Percentiles rank a stretch among this genome's conserved stretches.
phyloP scores from a whole-genome alignment of 768 basidiomycete species.

The Floccularia luteovirens region DNA sequence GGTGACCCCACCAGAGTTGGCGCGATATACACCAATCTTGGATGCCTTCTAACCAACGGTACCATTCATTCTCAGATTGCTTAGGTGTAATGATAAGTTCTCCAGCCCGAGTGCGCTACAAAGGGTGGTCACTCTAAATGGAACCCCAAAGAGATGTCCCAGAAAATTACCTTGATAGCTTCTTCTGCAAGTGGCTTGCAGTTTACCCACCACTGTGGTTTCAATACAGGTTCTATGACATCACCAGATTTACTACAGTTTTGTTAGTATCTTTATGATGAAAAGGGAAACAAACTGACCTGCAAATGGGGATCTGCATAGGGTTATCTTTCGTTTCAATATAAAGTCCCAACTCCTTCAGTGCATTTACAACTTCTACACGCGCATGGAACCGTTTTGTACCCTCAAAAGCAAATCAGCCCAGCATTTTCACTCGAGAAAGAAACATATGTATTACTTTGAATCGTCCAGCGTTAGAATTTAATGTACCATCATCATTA shows the following conservation, averaged over 20 bases:
- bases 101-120: conserved; percentile 80
- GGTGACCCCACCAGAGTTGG: conserved; percentile 99
- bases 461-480: conserved; percentile 82
- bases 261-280: conserved; percentile 1
- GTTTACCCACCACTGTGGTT: conserved; percentile 99
- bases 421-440: too few relatives aligned
- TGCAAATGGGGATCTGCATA: conserved; percentile 95
- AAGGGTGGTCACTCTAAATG: background rate
- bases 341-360: conserved; percentile 81
- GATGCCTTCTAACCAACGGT: conserved; percentile 88
- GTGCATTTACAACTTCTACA: conserved; percentile 69
- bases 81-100: conserved; percentile 82
- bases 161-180: conserved; percentile 62
- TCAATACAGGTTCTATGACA: conserved; percentile 88
- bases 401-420: too few relatives aligned
- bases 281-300: conserved; percentile 28
- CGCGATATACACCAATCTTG: conserved; percentile 99
- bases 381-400: conserved; percentile 97
- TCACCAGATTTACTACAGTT: conserved; percentile 84
- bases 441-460: too few relatives aligned
- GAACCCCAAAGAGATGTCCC: background rate
- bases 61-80: conserved; percentile 90
- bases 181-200: conserved; percentile 89
- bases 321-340: conserved; percentile 93
- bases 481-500: conserved; percentile 96